Evolutionary conservation across 768 basidiomycete species (phyloP).

Genomic region (Mrakia gelida): DNA sequence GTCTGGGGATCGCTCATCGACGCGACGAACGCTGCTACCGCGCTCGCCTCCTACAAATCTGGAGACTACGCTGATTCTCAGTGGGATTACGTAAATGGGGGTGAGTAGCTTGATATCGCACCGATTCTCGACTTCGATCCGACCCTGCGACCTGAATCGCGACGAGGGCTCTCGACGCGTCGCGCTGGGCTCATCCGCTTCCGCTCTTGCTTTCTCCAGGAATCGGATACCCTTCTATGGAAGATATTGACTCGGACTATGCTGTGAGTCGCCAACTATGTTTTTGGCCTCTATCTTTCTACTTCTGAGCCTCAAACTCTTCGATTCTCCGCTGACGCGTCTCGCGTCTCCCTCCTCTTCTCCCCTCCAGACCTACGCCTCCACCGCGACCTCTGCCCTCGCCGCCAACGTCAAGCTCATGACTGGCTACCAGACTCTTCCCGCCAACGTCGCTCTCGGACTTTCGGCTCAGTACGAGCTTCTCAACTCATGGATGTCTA

Average conservation of each 20-base stretch:
- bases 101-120: not conserved
- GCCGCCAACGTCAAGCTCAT: conserved; percentile 34
- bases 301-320: not conserved
- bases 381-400: conserved; percentile 19
- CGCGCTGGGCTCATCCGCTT: not conserved
- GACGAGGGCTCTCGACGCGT: too few species aligned
- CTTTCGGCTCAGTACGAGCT: conserved; percentile 41
- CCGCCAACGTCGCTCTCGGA: conserved; percentile 38
- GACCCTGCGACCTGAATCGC: too few species aligned
- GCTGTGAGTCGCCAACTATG: not conserved
- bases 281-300: not conserved
- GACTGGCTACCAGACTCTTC: conserved; percentile 37
- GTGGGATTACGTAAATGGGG: conserved; percentile 30
- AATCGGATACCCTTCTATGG: conserved; percentile 23
- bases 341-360: not conserved
- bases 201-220: not conserved
- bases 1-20: conserved; percentile 21
- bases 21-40: not conserved
- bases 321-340: not conserved
- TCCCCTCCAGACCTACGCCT: conserved; percentile 6
- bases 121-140: too few species aligned
- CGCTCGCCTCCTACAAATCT: not conserved
- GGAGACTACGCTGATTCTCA: conserved; percentile 22
- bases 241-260: conserved; percentile 20
- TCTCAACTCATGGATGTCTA: conserved; percentile 38